Evolutionary conservation across 331 rosid genomes (phyloP).

Genomic region (Acacia concinna): DNA sequence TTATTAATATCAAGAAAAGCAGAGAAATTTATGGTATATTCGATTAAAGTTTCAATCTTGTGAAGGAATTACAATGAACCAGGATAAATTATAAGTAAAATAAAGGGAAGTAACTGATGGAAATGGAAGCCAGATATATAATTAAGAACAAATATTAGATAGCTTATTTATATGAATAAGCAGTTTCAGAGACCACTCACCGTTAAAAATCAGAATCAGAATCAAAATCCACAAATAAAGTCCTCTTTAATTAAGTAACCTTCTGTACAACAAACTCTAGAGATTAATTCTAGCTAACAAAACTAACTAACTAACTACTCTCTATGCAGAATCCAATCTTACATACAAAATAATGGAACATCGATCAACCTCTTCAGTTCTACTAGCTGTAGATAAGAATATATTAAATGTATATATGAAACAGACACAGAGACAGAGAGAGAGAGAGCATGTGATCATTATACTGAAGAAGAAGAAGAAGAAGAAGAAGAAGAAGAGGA

Average conservation of each 20-base stretch:
- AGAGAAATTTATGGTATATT: background rate
- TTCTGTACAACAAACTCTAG: slow-evolving; percentile 45
- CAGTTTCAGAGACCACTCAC: slow-evolving; percentile 4
- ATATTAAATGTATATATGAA: slow-evolving; percentile 28
- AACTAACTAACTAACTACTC: slow-evolving; percentile 20
- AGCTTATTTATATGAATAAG: background rate
- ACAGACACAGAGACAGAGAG: background rate
- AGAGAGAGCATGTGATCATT: slow-evolving; percentile 6
- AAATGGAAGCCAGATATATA: background rate
- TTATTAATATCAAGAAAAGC: background rate
- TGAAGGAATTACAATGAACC: slow-evolving; percentile 30
- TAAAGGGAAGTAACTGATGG: background rate
- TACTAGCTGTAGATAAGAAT: slow-evolving; percentile 23
- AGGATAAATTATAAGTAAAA: slow-evolving; percentile 35
- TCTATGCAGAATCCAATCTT: background rate
- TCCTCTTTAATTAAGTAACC: slow-evolving; percentile 20
- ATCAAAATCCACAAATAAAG: slow-evolving; percentile 6
- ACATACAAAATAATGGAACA: slow-evolving; percentile 32
- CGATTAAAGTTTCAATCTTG: background rate
- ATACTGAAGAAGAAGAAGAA: background rate
- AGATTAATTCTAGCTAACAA: slow-evolving; percentile 29
- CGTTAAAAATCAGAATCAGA: background rate
- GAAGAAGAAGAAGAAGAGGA: background rate
- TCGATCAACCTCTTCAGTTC: slow-evolving; percentile 1
- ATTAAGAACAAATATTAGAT: background rate